phyloP scores from a whole-genome alignment of 2,329 filamentous ascomycete genomes.

The Sordariomycetes sp. region DNA sequence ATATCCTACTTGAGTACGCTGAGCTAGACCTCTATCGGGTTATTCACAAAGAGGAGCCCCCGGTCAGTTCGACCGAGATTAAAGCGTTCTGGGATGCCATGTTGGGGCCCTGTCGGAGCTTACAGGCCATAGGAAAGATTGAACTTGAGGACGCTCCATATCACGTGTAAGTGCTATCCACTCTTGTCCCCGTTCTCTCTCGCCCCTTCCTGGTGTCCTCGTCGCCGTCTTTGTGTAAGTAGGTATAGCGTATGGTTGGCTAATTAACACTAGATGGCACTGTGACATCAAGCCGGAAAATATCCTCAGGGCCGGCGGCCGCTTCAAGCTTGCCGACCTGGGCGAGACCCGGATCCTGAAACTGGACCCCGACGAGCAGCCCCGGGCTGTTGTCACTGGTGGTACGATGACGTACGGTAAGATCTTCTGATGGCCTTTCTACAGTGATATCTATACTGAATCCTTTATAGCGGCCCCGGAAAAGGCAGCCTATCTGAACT shows the following conservation, averaged over 20 bases:
- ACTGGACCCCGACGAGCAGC: background rate
- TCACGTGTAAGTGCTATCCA: background rate
- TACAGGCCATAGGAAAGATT: background rate
- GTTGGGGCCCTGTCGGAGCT: background rate
- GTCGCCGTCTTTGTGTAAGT: background rate
- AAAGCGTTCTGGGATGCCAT: background rate
- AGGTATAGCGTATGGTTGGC: background rate
- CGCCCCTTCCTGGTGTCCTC: background rate
- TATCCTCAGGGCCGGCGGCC: conserved; percentile 16
- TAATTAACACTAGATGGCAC: conserved; percentile 20
- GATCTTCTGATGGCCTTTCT: background rate
- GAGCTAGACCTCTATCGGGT: background rate
- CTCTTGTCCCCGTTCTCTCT: background rate
- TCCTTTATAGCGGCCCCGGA: background rate
- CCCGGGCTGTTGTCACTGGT: conserved; percentile 8
- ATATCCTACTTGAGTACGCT: background rate
- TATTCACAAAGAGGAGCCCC: background rate
- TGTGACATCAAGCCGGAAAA: conserved; percentile 23
- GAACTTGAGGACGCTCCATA: background rate
- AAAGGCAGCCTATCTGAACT: background rate
- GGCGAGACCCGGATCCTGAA: conserved; percentile 16
- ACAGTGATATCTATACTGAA: background rate
- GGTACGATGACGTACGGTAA: conserved; percentile 24
- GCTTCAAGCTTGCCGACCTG: conserved; percentile 25
- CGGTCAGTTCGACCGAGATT: background rate